Conservation (phyloP, 805 yeast species). For the Saccharomyces jurei region DNA sequence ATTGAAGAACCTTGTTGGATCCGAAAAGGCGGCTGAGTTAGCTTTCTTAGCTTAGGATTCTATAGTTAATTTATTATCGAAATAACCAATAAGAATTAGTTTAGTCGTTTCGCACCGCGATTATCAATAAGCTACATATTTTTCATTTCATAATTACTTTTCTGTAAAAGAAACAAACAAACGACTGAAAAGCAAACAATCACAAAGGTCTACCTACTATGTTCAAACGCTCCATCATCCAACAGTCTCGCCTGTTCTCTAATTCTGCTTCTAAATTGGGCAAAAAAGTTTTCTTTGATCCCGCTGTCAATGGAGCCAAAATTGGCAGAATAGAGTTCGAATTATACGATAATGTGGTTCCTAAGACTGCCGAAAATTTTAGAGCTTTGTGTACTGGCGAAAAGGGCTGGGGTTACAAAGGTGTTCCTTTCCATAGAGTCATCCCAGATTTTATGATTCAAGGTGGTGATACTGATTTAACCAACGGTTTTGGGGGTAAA, state of each 20-base stretch:
- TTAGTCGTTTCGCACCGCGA: background rate
- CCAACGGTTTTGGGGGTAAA: constrained; percentile 91
- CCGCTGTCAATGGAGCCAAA: constrained; percentile 46
- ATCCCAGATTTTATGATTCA: constrained; percentile 95
- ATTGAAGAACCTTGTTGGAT: constrained; percentile 33
- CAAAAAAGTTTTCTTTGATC: constrained; percentile 49
- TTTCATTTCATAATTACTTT: background rate
- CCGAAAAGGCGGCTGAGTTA: constrained; percentile 30
- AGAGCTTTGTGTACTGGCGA: constrained; percentile 83
- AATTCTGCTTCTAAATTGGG: constrained; percentile 38
- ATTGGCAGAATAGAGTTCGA: constrained; percentile 30
- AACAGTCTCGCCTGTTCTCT: constrained; percentile 42
- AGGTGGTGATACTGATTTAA: constrained; percentile 83
- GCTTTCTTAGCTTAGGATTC: constrained; percentile 29
- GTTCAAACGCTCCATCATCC: constrained; percentile 15
- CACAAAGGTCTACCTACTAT: constrained; percentile 3
- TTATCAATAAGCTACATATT: background rate
- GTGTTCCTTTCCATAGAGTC: constrained; percentile 85
- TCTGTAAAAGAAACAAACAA: background rate
- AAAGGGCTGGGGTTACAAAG: constrained; percentile 79
- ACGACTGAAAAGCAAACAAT: background rate
- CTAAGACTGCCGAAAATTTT: constrained; percentile 76
- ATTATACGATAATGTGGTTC: constrained; percentile 38
- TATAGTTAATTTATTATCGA: background rate
- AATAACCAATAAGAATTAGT: background rate